Base-by-base conservation (phyloP, 2,329 filamentous ascomycete species). In the Sphaerostilbella broomeana region DNA sequence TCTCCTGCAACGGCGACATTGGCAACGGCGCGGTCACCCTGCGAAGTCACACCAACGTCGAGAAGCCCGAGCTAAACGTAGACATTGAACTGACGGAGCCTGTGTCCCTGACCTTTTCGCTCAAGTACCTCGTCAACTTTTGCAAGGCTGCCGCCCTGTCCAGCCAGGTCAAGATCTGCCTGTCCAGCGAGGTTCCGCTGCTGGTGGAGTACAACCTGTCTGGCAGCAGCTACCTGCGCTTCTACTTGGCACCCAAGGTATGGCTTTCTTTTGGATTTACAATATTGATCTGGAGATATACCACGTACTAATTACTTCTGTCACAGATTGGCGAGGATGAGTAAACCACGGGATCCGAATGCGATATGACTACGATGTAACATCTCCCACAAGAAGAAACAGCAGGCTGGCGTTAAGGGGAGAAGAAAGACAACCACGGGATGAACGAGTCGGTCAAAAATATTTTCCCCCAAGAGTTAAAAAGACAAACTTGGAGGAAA, bases 71-170 rank as follows among this genome's bases (percentile, higher is more conserved):
- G 8, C 72, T 83, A 59, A 86, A 89, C 58, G 84, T 97, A 54
- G 77, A 86, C 50, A 95, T 98, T 63, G 80, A 88, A 59, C 79
- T 98, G 46, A 84, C 79, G 26, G 94, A 98, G 70, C 87, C 92
- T 36, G 92, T 98, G 45, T 76, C 86, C 24, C 77, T 98, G 48
- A 97, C 90, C 35, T 98, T 98, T 72, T 97, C 92, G 22, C 84
- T 98, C 57, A 98, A 98, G 72, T 98, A 98, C 70, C 82, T 98
- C 3, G 86, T 94, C 75, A 97, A 97, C 77, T 98, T 98, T 73
- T 97, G 92, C 84, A 98, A 98, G 73, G 94, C 94, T 22, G 84
- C 87, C 48, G 81, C 79, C 38, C 73, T 98, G 46, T 90, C 89
- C 26, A 70, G 65, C 52, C 74, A 77, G 51, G 94, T 98, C 65